Base-by-base conservation (phyloP, 2,329 filamentous ascomycete species). In the Aspergillus arachidicola region DNA sequence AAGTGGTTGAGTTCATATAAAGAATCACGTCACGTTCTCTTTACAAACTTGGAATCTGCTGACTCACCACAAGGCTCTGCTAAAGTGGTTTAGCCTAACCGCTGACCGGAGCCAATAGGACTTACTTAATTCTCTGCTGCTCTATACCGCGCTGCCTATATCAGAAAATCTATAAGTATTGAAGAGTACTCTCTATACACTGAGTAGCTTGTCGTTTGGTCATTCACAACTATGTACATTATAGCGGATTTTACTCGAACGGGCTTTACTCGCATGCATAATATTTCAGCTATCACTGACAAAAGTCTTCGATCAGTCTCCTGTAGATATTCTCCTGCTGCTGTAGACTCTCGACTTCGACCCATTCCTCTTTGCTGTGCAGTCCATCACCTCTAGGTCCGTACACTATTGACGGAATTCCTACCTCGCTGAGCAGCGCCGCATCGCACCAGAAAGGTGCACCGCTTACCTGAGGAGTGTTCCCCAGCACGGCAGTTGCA, bases 281-380 rank as follows among this genome's bases (percentile, higher is more conserved):
- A 53, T 38, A 41, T 38, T 38, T 41, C 19, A 26, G 19, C 23
- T 4, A 34, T 67, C 48, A 65, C 38, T 61, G 59, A 56, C 72
- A 73, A 36, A 72, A 66, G 1, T 73, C 68, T 12, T 59, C 55
- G 9, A 68, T 65, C 21, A 74, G 32, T 12, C 57, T 55, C 21
- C 57, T 66, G 45, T 69, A 73, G 2, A 71, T 56, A 28, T 59
- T 60, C 56, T 68, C 62, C 36, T 81, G 74, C 50, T 77, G 66
- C n/a, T 68, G 63, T 11, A 84, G 67, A 41, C 81, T 83, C 11
- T 81, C 68, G 1, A 80, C 73, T 26, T 82, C 78, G 0, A 82
- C 83, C 78, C 79, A 85, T 71, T 87, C 84, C 60, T 83, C 79
- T 57, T 81, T 83, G 1, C 74, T 76, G 66, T 86, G 83, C 4